A percentile compares a stretch with the other conserved stretches of the same genome.
Conservation (phyloP, 169 alveolate species). For the Plasmodium vivax region DNA sequence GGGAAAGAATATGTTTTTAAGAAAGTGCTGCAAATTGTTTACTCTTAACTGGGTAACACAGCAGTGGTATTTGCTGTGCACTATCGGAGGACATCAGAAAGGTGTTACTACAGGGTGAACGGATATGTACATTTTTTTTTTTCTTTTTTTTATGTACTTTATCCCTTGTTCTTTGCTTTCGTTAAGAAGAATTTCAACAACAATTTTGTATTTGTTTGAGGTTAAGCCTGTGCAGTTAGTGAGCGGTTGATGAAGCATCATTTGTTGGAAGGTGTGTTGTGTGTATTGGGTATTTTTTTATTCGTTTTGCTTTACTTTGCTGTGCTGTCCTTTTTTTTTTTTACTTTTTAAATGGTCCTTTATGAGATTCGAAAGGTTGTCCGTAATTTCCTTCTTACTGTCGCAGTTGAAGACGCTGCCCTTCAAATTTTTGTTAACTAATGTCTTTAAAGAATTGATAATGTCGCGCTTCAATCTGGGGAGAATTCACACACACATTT, state of each 20-base stretch:
- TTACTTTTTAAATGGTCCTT: constrained; percentile 46
- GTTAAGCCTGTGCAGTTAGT: constrained; percentile 40
- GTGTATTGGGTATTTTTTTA: background rate
- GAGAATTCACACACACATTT: background rate
- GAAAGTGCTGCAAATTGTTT: background rate
- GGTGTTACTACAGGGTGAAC: background rate
- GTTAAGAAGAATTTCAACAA: constrained; percentile 59
- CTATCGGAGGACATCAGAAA: background rate
- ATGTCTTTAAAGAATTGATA: constrained; percentile 39
- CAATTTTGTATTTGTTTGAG: constrained; percentile 33
- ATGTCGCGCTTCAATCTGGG: constrained; percentile 46
- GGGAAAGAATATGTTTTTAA: background rate
- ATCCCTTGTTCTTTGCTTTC: constrained; percentile 64
- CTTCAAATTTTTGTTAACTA: constrained; percentile 33
- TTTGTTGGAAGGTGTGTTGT: background rate
- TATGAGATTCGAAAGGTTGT: constrained; percentile 40
- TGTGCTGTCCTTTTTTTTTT: background rate
- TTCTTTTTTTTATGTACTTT: constrained; percentile 5
- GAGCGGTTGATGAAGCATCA: background rate
- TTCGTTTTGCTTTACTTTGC: background rate
- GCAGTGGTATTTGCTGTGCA: background rate
- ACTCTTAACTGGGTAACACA: background rate
- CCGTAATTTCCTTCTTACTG: constrained; percentile 40
- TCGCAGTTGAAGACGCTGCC: background rate
- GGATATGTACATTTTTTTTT: background rate